Base-by-base conservation (phyloP, 345 rosid genomes). In the Syzygium oleosum region DNA sequence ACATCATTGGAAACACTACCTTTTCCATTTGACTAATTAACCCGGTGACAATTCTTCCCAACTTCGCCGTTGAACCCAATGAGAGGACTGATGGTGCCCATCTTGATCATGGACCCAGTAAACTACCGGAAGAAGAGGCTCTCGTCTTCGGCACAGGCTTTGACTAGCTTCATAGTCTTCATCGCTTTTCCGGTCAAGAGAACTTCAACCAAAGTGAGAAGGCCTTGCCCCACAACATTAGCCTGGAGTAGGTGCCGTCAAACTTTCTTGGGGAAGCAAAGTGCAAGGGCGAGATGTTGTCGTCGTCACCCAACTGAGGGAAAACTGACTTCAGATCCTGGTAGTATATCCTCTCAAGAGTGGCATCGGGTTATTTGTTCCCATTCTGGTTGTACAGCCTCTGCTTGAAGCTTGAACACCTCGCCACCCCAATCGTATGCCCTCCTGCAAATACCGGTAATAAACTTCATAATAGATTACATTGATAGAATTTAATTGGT, bases 341-440 rank as follows among this genome's bases (percentile, higher is more conserved):
- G 89, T 91, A 93, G 91, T 96, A 96, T n/a, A 90, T 88, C 84
- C 89, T 90, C 90, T 95, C 95, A 15, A 95, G 87, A 7, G 95
- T 94, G 65, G 90, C 88, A 84, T 95, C 98, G 25, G 97, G 98
- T 84, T 90, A 92, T 92, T 92, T 93, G 90, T 94, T 92, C 59
- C 96, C 94, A 77, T 94, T 94, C 91, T 95, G 96, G 87, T 95
- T 93, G 94, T 95, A 96, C 3, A 94, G 93, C 78, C 98, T 92
- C 90, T 91, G 94, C 91, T 92, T 94, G 93, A 96, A 96, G 11
- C 93, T 94, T 85, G 78, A 85, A 87, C 98, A 95, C 85, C 95
- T 94, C 16, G 98, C 95, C 68, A 94, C 94, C 51, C 98, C 98
- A 55, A 96, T 94, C 6, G 95, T 94, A 85, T 96, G 98, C 5